These are phyloP conservation scores for Dicorynia guianensis DNA, from an alignment of 306 rosid species.

Conservation along the genomic window DNA sequence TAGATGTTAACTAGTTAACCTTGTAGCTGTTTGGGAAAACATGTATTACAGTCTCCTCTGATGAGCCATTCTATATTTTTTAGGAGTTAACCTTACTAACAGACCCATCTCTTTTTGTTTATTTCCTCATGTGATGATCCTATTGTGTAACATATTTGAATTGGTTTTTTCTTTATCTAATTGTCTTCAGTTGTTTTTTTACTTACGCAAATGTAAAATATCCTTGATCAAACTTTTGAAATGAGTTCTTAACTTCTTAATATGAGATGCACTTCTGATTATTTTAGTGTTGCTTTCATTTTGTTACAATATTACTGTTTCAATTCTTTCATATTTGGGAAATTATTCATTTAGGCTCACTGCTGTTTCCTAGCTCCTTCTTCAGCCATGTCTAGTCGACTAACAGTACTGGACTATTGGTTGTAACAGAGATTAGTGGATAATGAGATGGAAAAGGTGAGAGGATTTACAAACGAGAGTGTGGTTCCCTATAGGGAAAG, in stretches of 20 bases:
- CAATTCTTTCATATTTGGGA: not conserved
- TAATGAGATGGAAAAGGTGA: conserved; percentile 71
- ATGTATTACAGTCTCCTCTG: not conserved
- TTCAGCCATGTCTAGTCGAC: not conserved
- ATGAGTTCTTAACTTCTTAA: not conserved
- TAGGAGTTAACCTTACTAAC: not conserved
- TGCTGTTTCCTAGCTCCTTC: not conserved
- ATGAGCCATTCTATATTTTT: not conserved
- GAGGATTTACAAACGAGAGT: conserved; percentile 66
- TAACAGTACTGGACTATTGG: conserved; percentile 6
- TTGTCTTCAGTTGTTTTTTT: not conserved
- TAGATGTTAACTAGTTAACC: not conserved
- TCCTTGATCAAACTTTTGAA: not conserved
- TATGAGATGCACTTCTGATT: not conserved
- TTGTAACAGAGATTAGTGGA: conserved; percentile 59
- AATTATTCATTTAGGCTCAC: not conserved
- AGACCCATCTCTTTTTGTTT: conserved; percentile 4
- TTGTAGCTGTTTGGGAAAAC: not conserved
- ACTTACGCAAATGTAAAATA: not conserved
- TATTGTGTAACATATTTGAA: not conserved
- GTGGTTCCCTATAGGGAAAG: conserved; percentile 73
- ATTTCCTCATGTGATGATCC: not conserved
- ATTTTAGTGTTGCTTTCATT: not conserved
- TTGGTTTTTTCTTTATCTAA: not conserved
- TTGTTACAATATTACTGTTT: not conserved